Evolutionary conservation across 352 stramenopile species (phyloP).

Genomic region (Sclerospora graminicola): DNA sequence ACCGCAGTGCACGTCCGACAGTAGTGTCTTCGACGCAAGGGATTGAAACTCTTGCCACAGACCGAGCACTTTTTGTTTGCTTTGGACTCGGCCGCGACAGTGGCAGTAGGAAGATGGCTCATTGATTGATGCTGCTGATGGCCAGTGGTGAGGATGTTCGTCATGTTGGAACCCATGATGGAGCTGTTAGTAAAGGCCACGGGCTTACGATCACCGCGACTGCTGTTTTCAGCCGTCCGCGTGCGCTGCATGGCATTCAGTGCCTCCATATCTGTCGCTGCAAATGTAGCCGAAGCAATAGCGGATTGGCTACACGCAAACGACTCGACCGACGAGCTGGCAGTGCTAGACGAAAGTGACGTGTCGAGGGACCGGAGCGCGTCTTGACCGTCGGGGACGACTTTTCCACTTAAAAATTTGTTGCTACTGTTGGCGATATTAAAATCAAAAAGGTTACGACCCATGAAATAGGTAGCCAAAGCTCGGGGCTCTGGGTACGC

Average conservation of each 20-base stretch:
- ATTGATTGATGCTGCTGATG: slow-evolving; percentile 2
- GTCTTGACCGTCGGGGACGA: slow-evolving; percentile 4
- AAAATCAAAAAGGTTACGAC: slow-evolving; percentile 30
- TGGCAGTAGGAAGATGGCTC: background rate
- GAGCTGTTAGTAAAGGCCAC: slow-evolving; percentile 27
- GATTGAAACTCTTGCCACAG: slow-evolving; percentile 80
- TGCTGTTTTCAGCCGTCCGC: slow-evolving; percentile 14
- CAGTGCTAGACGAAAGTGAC: slow-evolving; percentile 22
- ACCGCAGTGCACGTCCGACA: slow-evolving; percentile 62
- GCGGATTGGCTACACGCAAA: background rate
- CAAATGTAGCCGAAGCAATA: background rate
- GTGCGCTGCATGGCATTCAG: slow-evolving; percentile 13
- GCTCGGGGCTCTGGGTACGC: too few species aligned
- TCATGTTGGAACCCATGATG: slow-evolving; percentile 20
- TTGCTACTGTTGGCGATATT: slow-evolving; percentile 26
- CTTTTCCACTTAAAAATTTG: slow-evolving; percentile 25
- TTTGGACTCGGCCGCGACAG: slow-evolving; percentile 10
- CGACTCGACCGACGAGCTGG: slow-evolving; percentile 20
- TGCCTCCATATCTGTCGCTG: slow-evolving; percentile 15
- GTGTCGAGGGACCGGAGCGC: slow-evolving; percentile 1
- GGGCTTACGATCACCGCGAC: slow-evolving; percentile 16
- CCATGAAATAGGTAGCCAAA: slow-evolving; percentile 12
- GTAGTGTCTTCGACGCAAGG: slow-evolving; percentile 61
- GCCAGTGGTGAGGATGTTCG: slow-evolving; percentile 16
- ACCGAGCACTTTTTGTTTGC: slow-evolving; percentile 59